Evolutionary conservation across 2,329 filamentous ascomycete species (phyloP).

Genomic region (Neoarthrinium moseri): DNA sequence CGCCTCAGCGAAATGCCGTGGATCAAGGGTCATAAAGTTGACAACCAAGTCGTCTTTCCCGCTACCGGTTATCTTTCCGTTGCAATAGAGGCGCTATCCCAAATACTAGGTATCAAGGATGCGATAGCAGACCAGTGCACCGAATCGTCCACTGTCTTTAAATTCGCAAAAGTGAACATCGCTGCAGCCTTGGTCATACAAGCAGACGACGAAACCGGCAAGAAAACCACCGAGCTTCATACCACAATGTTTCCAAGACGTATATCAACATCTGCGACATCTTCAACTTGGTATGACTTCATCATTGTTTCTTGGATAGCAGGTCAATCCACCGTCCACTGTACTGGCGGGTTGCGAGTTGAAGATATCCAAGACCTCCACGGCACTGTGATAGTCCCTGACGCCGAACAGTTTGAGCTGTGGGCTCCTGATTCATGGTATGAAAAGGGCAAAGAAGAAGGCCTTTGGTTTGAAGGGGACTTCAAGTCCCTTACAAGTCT

Average conservation of each 20-base stretch:
- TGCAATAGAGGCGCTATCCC: slow-evolving; percentile 32
- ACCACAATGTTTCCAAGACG: slow-evolving; percentile 11
- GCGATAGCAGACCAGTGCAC: too few relatives aligned
- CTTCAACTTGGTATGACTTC: slow-evolving; percentile 19
- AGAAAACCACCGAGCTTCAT: slow-evolving; percentile 10
- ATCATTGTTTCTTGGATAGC: slow-evolving; percentile 13
- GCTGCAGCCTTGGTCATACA: background rate
- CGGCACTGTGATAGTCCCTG: background rate
- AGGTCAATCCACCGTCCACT: slow-evolving; percentile 13
- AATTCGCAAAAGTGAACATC: background rate
- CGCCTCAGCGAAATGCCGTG: slow-evolving; percentile 38
- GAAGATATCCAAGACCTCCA: background rate
- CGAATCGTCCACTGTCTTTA: too few relatives aligned
- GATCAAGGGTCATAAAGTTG: slow-evolving; percentile 47
- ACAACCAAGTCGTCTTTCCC: slow-evolving; percentile 47
- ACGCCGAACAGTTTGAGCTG: background rate
- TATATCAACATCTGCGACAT: too few relatives aligned
- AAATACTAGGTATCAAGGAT: slow-evolving; percentile 7
- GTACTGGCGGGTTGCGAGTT: slow-evolving; percentile 12
- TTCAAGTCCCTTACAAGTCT: slow-evolving; percentile 11
- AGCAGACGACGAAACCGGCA: background rate
- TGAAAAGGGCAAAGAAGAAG: slow-evolving; percentile 8
- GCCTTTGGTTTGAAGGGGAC: slow-evolving; percentile 8
- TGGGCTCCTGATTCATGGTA: background rate
- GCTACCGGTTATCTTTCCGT: slow-evolving; percentile 36